Conservation (phyloP, 1,284 basidiomycete genomes). For the Fomitopsis pinicola region DNA sequence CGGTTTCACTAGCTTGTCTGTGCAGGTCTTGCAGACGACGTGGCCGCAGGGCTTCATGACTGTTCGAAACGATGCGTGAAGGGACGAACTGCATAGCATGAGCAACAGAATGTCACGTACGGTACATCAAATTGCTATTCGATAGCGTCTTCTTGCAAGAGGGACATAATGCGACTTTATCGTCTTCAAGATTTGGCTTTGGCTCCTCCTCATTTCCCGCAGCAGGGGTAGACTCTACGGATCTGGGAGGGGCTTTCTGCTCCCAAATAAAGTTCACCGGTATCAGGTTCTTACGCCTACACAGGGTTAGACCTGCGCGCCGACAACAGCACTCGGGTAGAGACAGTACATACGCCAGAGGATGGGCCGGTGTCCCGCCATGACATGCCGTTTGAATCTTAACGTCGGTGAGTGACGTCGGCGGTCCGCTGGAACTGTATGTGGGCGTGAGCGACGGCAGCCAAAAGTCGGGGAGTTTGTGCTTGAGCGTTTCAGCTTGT, state of each 20-base stretch:
- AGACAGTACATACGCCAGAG: constrained; percentile 56
- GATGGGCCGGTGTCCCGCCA: constrained; percentile 70
- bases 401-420: constrained; percentile 64
- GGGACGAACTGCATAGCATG: not conserved
- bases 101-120: constrained; percentile 41
- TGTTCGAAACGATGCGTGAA: constrained; percentile 20
- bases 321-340: not conserved
- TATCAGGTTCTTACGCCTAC: constrained; percentile 70
- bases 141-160: constrained; percentile 85
- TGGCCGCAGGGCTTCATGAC: constrained; percentile 81
- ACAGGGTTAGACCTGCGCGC: not conserved
- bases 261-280: constrained; percentile 73
- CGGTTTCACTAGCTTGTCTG: constrained; percentile 74
- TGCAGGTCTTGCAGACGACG: constrained; percentile 84
- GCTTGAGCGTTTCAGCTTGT: constrained; percentile 77
- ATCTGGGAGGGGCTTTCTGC: constrained; percentile 29
- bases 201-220: constrained; percentile 26
- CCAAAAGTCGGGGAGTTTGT: constrained; percentile 94
- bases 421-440: constrained; percentile 60
- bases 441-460: constrained; percentile 85
- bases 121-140: constrained; percentile 66
- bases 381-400: constrained; percentile 86
- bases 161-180: constrained; percentile 69
- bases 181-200: constrained; percentile 43
- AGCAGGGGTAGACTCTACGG: constrained; percentile 38